phyloP scores from a whole-genome alignment of 768 basidiomycete genomes.

The Panus rudis region DNA sequence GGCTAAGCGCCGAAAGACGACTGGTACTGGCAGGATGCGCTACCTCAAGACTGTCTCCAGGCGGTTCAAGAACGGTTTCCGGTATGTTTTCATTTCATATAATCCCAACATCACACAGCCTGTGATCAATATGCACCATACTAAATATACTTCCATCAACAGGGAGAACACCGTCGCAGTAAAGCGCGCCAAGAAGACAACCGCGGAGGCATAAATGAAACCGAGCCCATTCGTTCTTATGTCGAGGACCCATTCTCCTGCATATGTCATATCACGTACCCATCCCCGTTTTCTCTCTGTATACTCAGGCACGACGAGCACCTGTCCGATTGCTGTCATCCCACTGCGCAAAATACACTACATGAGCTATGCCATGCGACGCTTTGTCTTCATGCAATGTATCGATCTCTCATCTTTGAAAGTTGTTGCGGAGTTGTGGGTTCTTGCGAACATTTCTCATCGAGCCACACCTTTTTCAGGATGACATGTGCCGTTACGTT shows the following conservation, averaged over 20 bases:
- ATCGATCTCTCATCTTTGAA: too few relatives aligned
- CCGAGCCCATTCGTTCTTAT: slow-evolving; percentile 10
- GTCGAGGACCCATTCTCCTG: slow-evolving; percentile 16
- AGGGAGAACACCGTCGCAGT: slow-evolving; percentile 91
- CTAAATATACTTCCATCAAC: slow-evolving; percentile 8
- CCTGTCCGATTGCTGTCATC: slow-evolving; percentile 4
- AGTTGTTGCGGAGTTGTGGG: too few relatives aligned
- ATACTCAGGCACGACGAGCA: slow-evolving; percentile 1
- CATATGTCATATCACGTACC: slow-evolving; percentile 17
- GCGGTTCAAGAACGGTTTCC: slow-evolving; percentile 98
- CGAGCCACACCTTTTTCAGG: too few relatives aligned
- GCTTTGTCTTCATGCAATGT: too few relatives aligned
- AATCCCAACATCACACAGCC: not conserved
- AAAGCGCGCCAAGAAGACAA: slow-evolving; percentile 64
- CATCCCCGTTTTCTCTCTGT: slow-evolving; percentile 2
- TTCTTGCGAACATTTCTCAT: too few relatives aligned
- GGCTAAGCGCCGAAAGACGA: slow-evolving; percentile 99
- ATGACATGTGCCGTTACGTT: too few relatives aligned
- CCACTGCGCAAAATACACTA: slow-evolving; percentile 9
- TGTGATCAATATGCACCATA: not conserved
- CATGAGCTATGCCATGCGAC: slow-evolving; percentile 12
- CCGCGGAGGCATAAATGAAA: slow-evolving; percentile 37
- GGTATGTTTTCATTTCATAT: slow-evolving; percentile 36
- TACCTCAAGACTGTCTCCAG: slow-evolving; percentile 90
- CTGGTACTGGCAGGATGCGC: slow-evolving; percentile 93